Evolutionary conservation across 2,329 filamentous ascomycete genomes (phyloP), one percentile per base, ranked within the genome.

Genomic region (Fusarium redolens): DNA sequence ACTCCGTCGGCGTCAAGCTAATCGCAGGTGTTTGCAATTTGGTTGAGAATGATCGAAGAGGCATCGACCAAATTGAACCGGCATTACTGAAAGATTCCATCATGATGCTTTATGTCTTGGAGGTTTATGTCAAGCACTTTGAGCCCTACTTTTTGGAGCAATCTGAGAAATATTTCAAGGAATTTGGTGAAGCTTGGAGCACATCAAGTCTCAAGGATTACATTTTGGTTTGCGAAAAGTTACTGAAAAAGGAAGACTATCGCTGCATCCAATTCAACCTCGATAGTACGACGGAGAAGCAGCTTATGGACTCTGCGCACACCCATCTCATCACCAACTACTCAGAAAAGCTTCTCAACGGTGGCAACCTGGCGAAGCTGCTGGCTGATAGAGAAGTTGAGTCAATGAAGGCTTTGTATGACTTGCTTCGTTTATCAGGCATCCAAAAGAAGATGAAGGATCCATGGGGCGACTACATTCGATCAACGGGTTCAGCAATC

Each of bases 201-300:
- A 82, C 85, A 8, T 87, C 88, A 28, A 88, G 88, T 20, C 85
- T 98, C 45, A 92, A 93, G 61, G 88, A 89, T 17, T 98, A 98
- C 80, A 93, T 97, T 50, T 85, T 87, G 25, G 89, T 89, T 31
- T 92, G 92, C 60, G 88, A 92, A 69, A 84, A 83, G 47, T 85
- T 98, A 35, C 90, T 98, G 28, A 86, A 88, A 58, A 86, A 85
- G 57, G 96, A 99, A 82, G 88, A 92, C 73, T 83, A 88, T 66
- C 89, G 95, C 41, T 97, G 95, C 79, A 93, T 96, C 69, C 85
- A 89, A 22, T 97, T 93, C 82, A 92, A 93, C 66, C 87, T 99
- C 48, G 94, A 97, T 79, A 92, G 90, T 69, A 93, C 92, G 28
- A 98, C 96, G 0, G 93, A 94, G 80, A 89, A 92, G 74, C 90